phyloP scores from a whole-genome alignment of 2,329 filamentous ascomycete genomes.

The Microsporum canis region DNA sequence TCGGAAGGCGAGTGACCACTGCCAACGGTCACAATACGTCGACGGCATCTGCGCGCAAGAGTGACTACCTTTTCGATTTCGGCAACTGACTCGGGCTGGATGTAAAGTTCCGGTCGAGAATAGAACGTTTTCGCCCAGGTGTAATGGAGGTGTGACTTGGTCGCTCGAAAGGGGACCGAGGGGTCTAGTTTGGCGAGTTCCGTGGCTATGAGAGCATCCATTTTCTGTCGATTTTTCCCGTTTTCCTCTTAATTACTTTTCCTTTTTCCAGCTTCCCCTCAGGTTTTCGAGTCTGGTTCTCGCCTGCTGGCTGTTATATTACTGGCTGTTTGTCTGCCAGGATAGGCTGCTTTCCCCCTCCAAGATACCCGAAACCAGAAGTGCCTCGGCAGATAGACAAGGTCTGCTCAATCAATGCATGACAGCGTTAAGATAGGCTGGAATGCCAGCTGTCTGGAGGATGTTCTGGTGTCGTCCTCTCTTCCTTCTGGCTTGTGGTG shows the following conservation, averaged over 20 bases:
- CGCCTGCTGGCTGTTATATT: neutral
- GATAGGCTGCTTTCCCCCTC: neutral
- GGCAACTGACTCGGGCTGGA: conserved; percentile 64
- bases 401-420: neutral
- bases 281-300: neutral
- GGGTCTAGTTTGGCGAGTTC: conserved; percentile 51
- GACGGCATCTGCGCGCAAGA: conserved; percentile 68
- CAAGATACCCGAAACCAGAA: neutral
- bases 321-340: neutral
- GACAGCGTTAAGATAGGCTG: neutral
- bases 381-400: neutral
- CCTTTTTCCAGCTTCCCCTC: neutral
- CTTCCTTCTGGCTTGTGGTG: neutral
- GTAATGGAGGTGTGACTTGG: conserved; percentile 61
- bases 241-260: neutral
- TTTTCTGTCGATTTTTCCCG: conserved; percentile 5
- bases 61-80: conserved; percentile 77
- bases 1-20: conserved; percentile 87
- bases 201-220: conserved; percentile 19
- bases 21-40: conserved; percentile 74
- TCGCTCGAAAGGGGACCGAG: conserved; percentile 64
- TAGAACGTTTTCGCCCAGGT: conserved; percentile 95
- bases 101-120: conserved; percentile 78
- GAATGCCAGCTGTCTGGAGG: neutral
- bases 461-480: neutral